Evolutionary conservation across 192 early-diverging fungal species (phyloP).

Genomic region (Pilobolus umbonatus): DNA sequence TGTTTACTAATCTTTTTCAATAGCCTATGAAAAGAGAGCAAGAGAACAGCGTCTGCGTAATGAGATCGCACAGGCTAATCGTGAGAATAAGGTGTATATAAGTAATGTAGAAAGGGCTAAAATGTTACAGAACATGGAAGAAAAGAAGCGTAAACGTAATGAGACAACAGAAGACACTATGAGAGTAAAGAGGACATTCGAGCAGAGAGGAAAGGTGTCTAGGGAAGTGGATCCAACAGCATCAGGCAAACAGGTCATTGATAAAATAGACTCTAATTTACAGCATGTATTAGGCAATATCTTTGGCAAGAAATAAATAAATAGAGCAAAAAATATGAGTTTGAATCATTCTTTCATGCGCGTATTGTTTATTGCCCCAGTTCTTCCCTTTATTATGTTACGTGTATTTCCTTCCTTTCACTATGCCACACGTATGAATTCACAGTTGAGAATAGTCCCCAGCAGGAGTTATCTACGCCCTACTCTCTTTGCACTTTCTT

Average conservation of each 20-base stretch:
- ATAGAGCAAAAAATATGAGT: background rate
- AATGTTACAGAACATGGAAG: constrained; percentile 78
- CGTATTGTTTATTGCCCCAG: background rate
- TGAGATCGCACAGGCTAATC: constrained; percentile 79
- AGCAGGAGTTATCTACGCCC: background rate
- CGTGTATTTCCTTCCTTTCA: background rate
- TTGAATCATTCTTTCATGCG: background rate
- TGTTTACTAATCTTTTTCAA: background rate
- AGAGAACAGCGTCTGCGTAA: constrained; percentile 75
- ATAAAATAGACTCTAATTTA: constrained; percentile 32
- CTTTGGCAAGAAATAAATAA: constrained; percentile 35
- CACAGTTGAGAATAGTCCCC: background rate
- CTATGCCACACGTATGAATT: background rate
- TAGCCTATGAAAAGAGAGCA: constrained; percentile 69
- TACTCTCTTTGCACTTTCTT: background rate
- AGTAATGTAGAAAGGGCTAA: constrained; percentile 85
- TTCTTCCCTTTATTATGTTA: background rate
- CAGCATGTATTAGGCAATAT: constrained; percentile 51
- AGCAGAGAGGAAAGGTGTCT: constrained; percentile 60
- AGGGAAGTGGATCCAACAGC: constrained; percentile 34
- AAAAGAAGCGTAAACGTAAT: constrained; percentile 54
- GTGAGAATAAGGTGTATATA: constrained; percentile 84
- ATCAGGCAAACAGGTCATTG: constrained; percentile 9
- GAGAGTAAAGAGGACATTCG: constrained; percentile 49
- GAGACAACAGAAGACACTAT: constrained; percentile 18